These are phyloP conservation scores for Pinus albicaulis DNA, from an alignment of 75 land plant species.

Conservation along the genomic window DNA sequence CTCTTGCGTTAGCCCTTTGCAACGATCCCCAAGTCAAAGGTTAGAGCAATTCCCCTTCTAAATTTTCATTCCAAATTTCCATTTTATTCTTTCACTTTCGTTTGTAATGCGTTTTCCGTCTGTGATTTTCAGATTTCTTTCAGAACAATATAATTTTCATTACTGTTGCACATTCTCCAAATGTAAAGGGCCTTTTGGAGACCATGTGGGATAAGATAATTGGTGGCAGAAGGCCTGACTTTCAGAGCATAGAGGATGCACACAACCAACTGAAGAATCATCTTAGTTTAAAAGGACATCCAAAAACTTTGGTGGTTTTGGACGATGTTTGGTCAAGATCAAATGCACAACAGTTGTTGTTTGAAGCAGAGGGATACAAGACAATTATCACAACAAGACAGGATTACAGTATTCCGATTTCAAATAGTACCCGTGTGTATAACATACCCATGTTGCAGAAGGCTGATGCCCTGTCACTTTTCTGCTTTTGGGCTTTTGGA, in stretches of 20 bases:
- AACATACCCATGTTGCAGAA: constrained; percentile 42
- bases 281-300: neutral
- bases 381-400: constrained; percentile 44
- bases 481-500: constrained; percentile 51
- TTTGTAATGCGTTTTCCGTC: neutral
- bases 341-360: constrained; percentile 36
- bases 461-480: constrained; percentile 46
- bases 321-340: constrained; percentile 59
- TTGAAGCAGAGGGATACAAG: constrained; percentile 35
- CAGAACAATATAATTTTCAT: constrained; percentile 40
- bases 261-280: neutral
- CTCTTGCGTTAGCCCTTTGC: neutral
- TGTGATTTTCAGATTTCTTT: constrained; percentile 30
- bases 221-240: constrained; percentile 2
- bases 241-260: constrained; percentile 9
- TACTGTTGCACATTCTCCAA: constrained; percentile 62
- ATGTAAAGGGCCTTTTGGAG: constrained; percentile 10
- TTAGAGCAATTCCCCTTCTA: neutral
- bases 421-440: constrained; percentile 9
- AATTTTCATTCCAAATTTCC: too few species aligned
- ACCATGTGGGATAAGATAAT: constrained; percentile 29
- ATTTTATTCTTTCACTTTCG: neutral
- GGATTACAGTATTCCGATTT: neutral
- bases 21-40: constrained; percentile 2
- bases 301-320: constrained; percentile 25